Conservation (phyloP, 192 early-diverging fungal genomes). For the Linnemannia schmuckeri region DNA sequence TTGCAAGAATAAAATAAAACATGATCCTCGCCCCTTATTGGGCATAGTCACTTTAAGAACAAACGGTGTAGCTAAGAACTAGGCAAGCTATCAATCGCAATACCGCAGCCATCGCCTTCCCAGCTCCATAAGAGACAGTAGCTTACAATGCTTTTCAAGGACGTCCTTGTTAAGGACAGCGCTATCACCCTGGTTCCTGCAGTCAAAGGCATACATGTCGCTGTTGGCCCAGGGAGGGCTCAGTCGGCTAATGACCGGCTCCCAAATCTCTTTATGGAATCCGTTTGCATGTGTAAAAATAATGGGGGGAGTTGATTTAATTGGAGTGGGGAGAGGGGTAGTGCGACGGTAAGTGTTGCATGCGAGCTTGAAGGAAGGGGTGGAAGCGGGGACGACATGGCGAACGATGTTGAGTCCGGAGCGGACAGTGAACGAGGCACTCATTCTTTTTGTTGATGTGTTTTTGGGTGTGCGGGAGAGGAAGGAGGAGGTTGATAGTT, state of each 20-base stretch:
- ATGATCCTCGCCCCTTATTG: not conserved
- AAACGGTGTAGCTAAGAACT: not conserved
- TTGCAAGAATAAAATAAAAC: not conserved
- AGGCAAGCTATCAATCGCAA: not conserved
- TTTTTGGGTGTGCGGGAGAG: not conserved
- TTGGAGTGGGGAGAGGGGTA: not conserved
- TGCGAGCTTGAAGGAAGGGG: conserved; percentile 23
- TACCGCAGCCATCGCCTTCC: not conserved
- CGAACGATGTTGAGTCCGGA: conserved; percentile 25
- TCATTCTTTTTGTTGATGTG: not conserved
- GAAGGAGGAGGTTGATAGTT: not conserved
- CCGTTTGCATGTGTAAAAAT: conserved; percentile 72
- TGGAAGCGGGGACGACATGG: conserved; percentile 25
- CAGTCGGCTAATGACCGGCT: conserved; percentile 61
- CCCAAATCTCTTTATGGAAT: conserved; percentile 70
- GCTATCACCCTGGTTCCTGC: conserved; percentile 70
- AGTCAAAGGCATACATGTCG: conserved; percentile 67
- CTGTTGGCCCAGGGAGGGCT: conserved; percentile 32
- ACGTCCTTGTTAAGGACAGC: conserved; percentile 63
- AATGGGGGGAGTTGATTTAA: conserved; percentile 23
- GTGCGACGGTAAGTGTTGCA: conserved; percentile 39
- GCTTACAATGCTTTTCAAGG: conserved; percentile 55
- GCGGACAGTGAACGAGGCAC: conserved; percentile 12
- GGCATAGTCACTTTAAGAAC: not conserved
- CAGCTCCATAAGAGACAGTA: not conserved